phyloP scores from a whole-genome alignment of 2,329 filamentous ascomycete genomes.

The Epichloe glyceriae region DNA sequence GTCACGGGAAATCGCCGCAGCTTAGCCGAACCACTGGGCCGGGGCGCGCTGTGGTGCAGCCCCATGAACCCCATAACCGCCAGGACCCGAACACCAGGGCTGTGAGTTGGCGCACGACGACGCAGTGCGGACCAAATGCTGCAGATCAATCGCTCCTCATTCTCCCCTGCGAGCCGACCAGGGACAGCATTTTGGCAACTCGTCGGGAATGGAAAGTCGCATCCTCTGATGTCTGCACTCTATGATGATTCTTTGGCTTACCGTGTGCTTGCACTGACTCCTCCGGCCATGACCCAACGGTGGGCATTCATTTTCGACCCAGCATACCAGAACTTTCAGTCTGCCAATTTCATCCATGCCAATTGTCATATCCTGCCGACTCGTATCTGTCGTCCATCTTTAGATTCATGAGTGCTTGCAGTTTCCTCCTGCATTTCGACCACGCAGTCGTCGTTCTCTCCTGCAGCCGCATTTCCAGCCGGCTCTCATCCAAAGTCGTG shows the following conservation, averaged over 20 bases:
- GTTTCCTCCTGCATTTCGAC: not conserved
- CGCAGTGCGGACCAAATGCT: not conserved
- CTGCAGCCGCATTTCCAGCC: not conserved
- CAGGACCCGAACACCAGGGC: not conserved
- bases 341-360: not conserved
- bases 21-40: conserved; percentile 20
- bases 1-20: conserved; percentile 24
- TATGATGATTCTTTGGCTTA: not conserved
- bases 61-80: not conserved
- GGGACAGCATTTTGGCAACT: not conserved
- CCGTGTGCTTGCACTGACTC: not conserved
- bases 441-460: not conserved
- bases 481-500: not conserved
- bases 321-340: not conserved
- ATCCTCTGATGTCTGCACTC: not conserved
- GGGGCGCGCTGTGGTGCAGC: not conserved
- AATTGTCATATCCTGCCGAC: not conserved
- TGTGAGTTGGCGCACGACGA: not conserved
- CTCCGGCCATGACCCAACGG: not conserved
- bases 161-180: not conserved
- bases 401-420: not conserved
- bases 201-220: not conserved
- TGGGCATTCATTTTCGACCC: not conserved
- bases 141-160: not conserved
- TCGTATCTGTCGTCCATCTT: not conserved